Base-by-base conservation (phyloP, 306 rosid species). In the Crataegus laevigata region DNA sequence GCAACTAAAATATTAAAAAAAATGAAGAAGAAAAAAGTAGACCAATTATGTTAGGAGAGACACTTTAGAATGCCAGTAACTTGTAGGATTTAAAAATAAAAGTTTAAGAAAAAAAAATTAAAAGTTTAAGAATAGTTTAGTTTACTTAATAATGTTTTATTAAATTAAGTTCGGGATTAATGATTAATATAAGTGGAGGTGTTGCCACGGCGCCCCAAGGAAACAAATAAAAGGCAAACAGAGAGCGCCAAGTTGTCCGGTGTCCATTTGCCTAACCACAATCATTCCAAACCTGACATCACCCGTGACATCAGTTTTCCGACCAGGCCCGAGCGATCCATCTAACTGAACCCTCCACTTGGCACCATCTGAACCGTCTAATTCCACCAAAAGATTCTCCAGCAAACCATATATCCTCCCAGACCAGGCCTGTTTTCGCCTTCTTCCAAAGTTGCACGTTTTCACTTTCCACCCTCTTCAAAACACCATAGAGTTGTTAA, bases 251-350 rank as follows among this genome's bases (percentile, higher is more conserved):
- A 61, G 73, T 68, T 71, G 82, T 72, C 55, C 58, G 50, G 25
- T 81, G 88, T 81, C 88, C 84, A 79, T 80, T 80, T 42, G 81
- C 78, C 38, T 65, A 43, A 51, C 78, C 73, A 67, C 82, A 83
- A 88, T 83, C 78, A 88, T 87, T 82, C 85, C 21, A 14, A 19
- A 3, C 3, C 66, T 76, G 67, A 85, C 91, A 68, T 89, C 97
- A 87, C 2, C 29, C 86, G 4, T 88, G 82, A 86, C 91, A 61
- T 88, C 89, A 89, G 3, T 74, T 28, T 26, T 81, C 91, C 92
- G 92, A 87, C 97, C 80, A 60, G 29, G 69, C 63, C 10, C 58
- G 11, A 50, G 29, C 40, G 40, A 86, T 81, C 86, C 83, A 87
- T 75, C 87, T 30, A 32, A 14, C 13, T 0, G 6, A 36, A 3